Base-by-base conservation (phyloP, 108 stramenopile species). In the Skeletonema tropicum region DNA sequence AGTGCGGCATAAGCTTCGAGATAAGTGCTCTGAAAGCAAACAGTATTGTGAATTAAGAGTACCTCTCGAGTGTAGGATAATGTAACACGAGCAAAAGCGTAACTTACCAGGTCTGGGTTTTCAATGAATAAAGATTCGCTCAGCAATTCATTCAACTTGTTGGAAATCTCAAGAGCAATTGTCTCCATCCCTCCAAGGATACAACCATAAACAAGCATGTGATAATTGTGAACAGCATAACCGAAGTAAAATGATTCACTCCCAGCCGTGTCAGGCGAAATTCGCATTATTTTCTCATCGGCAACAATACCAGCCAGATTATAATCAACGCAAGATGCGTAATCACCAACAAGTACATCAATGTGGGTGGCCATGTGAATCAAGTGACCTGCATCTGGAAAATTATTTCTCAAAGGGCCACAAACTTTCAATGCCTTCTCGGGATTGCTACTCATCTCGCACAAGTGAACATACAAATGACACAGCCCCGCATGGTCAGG, bases 341-440 rank as follows among this genome's bases (percentile, higher is more conserved):
- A 93, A 62, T 96, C 92, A 29, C 95, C 95, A 19, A 96, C 81
- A 36, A 93, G 80, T 6, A 93, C 92, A 72, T 96, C 92, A 66
- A 96, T 96, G 75, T 96, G 95, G 11, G 95, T 93, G 10, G 90
- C 83, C 86, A 81, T 86, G 77, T 94, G 94, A 57, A 94, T 82
- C 32, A 94, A 64, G 77, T 94, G 94, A 29, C 94, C 91, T 9
- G 91, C 94, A 79, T 92, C 85, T 5, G 90, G 90, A 60, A 92
- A 94, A 31, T 82, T 74, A 32, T 73, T 64, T 38, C 92, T 79
- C 41, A 96, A 74, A 21, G 85, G 82, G 26, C 66, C 14, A 45
- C 91, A 93, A 9, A 88, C 90, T 13, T 57, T 60, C 66, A 93
- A 66, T 6, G 94, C 91, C 52, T 77, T 81, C 64, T 71, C 87